Conservation (phyloP, 2,329 filamentous ascomycete species). For the Tolypocladium endophyticum region DNA sequence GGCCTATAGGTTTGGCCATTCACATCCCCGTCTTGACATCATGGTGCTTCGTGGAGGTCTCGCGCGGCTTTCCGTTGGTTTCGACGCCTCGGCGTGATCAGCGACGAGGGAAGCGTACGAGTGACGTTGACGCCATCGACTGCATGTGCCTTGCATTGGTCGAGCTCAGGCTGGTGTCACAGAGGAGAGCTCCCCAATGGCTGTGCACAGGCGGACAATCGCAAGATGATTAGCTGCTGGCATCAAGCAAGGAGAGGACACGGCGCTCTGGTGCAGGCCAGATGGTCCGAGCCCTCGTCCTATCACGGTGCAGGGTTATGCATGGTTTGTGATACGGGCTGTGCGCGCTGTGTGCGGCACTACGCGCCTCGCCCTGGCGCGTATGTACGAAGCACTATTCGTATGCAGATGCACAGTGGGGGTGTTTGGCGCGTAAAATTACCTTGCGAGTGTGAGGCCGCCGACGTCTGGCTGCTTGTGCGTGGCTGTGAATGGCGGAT, state of each 20-base stretch:
- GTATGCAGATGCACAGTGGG: neutral
- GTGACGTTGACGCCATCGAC: constrained; percentile 2
- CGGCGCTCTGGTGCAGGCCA: constrained; percentile 11
- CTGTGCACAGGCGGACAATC: constrained; percentile 5
- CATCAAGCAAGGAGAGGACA: constrained; percentile 2
- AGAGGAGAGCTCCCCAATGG: constrained; percentile 3
- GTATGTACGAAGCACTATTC: neutral
- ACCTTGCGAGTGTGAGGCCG: constrained; percentile 1
- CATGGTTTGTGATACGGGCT: constrained; percentile 23
- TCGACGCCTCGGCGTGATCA: neutral
- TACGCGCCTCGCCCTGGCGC: neutral
- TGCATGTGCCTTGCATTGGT: constrained; percentile 11
- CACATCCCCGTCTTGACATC: neutral
- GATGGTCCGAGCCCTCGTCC: constrained; percentile 11
- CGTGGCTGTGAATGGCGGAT: constrained; percentile 3
- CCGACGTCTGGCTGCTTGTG: constrained; percentile 1
- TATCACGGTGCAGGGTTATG: constrained; percentile 21
- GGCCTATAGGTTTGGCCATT: neutral
- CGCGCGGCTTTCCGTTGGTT: neutral
- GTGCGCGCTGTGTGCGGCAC: constrained; percentile 14
- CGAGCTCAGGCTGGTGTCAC: constrained; percentile 6
- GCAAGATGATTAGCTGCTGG: neutral
- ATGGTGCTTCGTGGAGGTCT: neutral
- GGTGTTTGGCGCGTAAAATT: neutral
- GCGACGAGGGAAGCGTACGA: constrained; percentile 1